Evolutionary conservation across 2,329 filamentous ascomycete genomes (phyloP).

Genomic region (Pyrenochaeta sp.): DNA sequence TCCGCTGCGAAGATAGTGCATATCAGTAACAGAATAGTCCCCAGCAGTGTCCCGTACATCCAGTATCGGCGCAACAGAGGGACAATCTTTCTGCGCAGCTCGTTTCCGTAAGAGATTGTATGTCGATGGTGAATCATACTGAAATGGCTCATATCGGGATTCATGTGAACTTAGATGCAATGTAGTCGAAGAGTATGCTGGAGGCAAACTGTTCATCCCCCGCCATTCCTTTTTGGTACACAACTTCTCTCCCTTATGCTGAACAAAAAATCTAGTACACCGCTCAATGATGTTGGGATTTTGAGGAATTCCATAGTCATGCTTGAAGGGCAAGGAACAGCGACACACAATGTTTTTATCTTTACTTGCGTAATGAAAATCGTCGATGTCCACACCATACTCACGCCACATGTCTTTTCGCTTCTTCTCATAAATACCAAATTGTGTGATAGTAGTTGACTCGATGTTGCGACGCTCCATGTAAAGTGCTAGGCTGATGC

Average conservation of each 20-base stretch:
- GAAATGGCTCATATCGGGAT: neutral
- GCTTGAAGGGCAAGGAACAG: slow-evolving; percentile 8
- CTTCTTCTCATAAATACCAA: neutral
- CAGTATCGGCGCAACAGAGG: neutral
- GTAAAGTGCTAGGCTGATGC: slow-evolving; percentile 12
- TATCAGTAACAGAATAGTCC: neutral
- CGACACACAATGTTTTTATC: slow-evolving; percentile 24
- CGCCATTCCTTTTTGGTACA: slow-evolving; percentile 24
- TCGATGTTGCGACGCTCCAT: slow-evolving; percentile 12
- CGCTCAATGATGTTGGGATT: slow-evolving; percentile 21
- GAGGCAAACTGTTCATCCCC: neutral
- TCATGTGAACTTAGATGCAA: neutral
- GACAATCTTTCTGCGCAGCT: neutral
- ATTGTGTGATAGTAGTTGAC: slow-evolving; percentile 5
- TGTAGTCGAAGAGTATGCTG: neutral
- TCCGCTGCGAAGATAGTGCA: neutral
- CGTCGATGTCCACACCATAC: slow-evolving; percentile 5
- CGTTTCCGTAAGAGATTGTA: neutral
- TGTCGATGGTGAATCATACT: slow-evolving; percentile 1
- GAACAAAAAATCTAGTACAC: slow-evolving; percentile 22
- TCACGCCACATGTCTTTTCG: slow-evolving; percentile 5
- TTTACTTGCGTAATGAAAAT: slow-evolving; percentile 22
- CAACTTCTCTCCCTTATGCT: neutral
- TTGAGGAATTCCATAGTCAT: slow-evolving; percentile 1
- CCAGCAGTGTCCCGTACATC: neutral